Base-by-base conservation (phyloP, 2,329 filamentous ascomycete species). In the Chaetomium sp. region DNA sequence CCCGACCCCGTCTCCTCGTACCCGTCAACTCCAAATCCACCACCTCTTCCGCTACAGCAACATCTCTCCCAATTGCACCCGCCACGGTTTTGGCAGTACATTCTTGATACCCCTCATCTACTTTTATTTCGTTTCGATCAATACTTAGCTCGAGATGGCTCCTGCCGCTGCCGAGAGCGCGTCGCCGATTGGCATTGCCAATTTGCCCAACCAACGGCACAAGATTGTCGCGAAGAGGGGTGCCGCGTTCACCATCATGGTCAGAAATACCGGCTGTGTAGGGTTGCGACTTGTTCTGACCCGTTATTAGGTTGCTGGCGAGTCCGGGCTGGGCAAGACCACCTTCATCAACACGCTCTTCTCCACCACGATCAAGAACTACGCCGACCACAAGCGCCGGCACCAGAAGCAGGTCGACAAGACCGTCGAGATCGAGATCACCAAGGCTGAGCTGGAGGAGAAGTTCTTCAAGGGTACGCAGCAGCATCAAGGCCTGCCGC, bases 261-360 rank as follows among this genome's bases (percentile, higher is more conserved):
- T 97, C 83, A 69, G 84, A 67, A 63, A 55, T n/a, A 56, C 62
- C 62, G 21, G 57, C 33, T 55, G 7, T 31, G 16, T 31, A 21
- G 23, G 8, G 16, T 31, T 63, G 45, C 61, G 53, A 75, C 79
- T 71, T 76, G 60, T 65, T 65, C 60, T 65, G 64, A 64, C 59
- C 49, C 27, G 45, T 21, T 65, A 58, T 4, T 65, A 96, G 93
- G 93, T 98, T 81, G 95, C 95, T 83, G 94, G 94, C 83, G 94
- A 99, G 84, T 98, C 95, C 72, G 94, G 94, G 77, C 83, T 98
- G 73, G 95, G 95, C 84, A 99, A 99, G 88, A 99, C 96, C 29
- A 99, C 95, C 75, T 99, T 99, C 83, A 98, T 99, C 88, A 99
- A 99, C 89, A 99, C 95, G 66, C 89, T 99, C 67, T 99, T 99